These are phyloP conservation scores for Mycena leptocephala DNA, from an alignment of 768 basidiomycete species.

Conservation along the genomic window DNA sequence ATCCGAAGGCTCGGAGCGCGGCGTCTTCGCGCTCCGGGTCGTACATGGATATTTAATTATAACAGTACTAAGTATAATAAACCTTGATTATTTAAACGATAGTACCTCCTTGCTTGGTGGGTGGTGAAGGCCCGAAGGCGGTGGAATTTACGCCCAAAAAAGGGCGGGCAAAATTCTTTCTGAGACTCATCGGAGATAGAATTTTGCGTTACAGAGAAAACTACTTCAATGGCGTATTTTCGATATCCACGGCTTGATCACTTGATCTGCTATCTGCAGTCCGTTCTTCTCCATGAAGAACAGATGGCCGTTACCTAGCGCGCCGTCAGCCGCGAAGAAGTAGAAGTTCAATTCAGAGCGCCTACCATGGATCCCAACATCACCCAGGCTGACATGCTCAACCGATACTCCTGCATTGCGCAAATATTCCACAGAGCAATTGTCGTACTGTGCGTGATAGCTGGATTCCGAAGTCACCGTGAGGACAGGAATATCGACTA, in stretches of 20 bases:
- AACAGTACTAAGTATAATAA: neutral
- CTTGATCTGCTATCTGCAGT: conserved; percentile 49
- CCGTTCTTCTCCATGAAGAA: conserved; percentile 60
- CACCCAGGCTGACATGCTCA: conserved; percentile 47
- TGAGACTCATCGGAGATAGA: no score
- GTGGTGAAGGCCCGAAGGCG: no score
- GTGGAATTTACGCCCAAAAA: no score
- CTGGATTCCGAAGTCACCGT: conserved; percentile 55
- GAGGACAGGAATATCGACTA: conserved; percentile 53
- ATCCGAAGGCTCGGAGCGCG: neutral
- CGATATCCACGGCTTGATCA: conserved; percentile 52
- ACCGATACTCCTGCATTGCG: conserved; percentile 52
- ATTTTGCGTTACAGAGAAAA: no score
- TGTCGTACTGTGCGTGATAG: conserved; percentile 56
- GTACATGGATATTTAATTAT: neutral
- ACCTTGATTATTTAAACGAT: no score
- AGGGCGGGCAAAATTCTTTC: no score
- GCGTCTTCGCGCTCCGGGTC: neutral
- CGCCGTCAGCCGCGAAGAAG: neutral
- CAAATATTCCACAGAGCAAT: conserved; percentile 51
- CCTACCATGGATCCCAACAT: conserved; percentile 47
- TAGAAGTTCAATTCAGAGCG: neutral
- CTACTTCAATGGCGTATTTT: conserved; percentile 25
- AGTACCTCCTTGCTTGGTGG: no score
- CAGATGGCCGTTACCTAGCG: conserved; percentile 56